phyloP scores from a whole-genome alignment of 2,329 filamentous ascomycete genomes.

The Penicillium sp. region DNA sequence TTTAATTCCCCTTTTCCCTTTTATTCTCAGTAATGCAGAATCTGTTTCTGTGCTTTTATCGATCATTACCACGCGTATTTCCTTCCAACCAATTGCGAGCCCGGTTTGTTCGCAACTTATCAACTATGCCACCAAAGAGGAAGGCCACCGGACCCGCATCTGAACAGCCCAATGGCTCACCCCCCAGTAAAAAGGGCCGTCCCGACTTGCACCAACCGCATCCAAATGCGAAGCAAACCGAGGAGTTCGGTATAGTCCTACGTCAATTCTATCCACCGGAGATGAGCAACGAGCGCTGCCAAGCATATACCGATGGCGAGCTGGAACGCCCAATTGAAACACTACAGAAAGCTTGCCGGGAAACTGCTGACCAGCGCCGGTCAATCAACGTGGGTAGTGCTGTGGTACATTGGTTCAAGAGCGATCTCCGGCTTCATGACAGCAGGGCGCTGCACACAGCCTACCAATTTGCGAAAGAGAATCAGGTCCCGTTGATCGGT shows the following conservation, averaged over 20 bases:
- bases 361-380: slow-evolving; percentile 58
- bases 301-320: slow-evolving; percentile 68
- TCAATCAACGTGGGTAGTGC: slow-evolving; percentile 57
- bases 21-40: neutral
- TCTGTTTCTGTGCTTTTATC: neutral
- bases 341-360: slow-evolving; percentile 60
- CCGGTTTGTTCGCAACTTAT: neutral
- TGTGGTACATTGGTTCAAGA: slow-evolving; percentile 89
- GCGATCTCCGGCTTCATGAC: slow-evolving; percentile 71
- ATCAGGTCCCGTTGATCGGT: slow-evolving; percentile 69
- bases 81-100: neutral
- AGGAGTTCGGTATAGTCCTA: slow-evolving; percentile 63
- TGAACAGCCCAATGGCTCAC: slow-evolving; percentile 5
- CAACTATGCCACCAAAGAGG: slow-evolving; percentile 30
- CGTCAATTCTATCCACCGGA: slow-evolving; percentile 80
- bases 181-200: slow-evolving; percentile 22
- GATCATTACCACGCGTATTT: neutral
- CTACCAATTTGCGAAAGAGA: slow-evolving; percentile 63
- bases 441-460: slow-evolving; percentile 71
- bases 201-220: slow-evolving; percentile 27
- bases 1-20: neutral
- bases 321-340: slow-evolving; percentile 72
- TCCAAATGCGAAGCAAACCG: slow-evolving; percentile 41
- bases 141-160: slow-evolving; percentile 20
- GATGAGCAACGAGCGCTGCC: slow-evolving; percentile 77